Conservation (phyloP, 208 protist genomes). For the Leishmania braziliensis region DNA sequence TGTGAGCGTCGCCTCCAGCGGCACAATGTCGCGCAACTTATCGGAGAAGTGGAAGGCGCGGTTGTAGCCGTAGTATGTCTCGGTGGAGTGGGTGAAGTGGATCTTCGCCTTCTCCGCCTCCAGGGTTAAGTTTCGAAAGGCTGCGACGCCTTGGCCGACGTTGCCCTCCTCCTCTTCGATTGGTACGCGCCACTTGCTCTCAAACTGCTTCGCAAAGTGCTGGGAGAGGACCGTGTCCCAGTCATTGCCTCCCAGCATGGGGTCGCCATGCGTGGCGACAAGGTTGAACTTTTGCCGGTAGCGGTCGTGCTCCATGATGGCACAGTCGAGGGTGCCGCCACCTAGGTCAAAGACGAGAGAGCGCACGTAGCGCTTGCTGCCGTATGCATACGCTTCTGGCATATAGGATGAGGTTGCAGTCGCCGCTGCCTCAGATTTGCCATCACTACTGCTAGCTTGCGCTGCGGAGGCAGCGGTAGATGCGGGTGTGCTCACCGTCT, state of each 20-base stretch:
- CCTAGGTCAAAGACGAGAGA: slow-evolving; percentile 92
- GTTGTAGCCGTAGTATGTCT: slow-evolving; percentile 89
- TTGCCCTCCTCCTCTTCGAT: slow-evolving; percentile 88
- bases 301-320: slow-evolving; percentile 88
- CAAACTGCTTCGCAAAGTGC: slow-evolving; percentile 79
- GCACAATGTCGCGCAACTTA: slow-evolving; percentile 80
- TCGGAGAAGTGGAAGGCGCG: slow-evolving; percentile 89
- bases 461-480: background rate
- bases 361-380: slow-evolving; percentile 49
- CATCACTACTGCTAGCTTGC: background rate
- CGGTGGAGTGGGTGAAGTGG: slow-evolving; percentile 91
- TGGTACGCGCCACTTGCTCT: slow-evolving; percentile 88
- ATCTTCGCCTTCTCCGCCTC: slow-evolving; percentile 92
- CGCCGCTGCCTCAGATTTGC: background rate
- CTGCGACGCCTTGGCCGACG: slow-evolving; percentile 74
- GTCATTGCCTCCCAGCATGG: slow-evolving; percentile 91
- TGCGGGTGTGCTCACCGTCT: slow-evolving; percentile 9
- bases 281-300: slow-evolving; percentile 65
- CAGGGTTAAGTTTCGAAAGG: slow-evolving; percentile 69
- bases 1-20: slow-evolving; percentile 86
- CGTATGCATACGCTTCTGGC: background rate
- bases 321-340: slow-evolving; percentile 91
- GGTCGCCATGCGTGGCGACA: slow-evolving; percentile 89
- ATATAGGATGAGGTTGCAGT: background rate
- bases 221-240: slow-evolving; percentile 88